Base-by-base conservation (phyloP, 1,284 basidiomycete genomes). In the Fomitopsis betulina region DNA sequence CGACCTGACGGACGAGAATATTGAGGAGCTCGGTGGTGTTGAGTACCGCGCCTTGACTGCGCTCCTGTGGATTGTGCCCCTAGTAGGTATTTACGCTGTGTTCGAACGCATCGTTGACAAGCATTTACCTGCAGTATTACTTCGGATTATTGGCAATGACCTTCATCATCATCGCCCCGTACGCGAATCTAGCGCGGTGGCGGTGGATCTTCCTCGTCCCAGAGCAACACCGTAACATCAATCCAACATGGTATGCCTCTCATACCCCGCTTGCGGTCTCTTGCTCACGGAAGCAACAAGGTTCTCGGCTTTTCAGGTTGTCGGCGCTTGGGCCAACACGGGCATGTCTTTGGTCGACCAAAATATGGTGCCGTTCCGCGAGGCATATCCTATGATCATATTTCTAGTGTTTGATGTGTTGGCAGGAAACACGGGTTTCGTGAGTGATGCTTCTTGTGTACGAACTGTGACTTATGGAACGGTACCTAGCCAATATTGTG, bases 21-120 rank as follows among this genome's bases (percentile, higher is more conserved):
- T 93, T 64, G 91, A 96, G 62, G 94, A 98, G 72, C 77, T 98
- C 5, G 95, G 95, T 8, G 96, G 96, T 6, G 91, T 97, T 15
- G 96, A 99, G 72, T 98, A 94, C 68, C 83, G 94, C n/a, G 94
- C 91, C 1, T 74, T 97, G 57, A 88, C 87, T 59, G 79, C 89
- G 3, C 72, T 96, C 43, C 75, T 93, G 17, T 93, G 89, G 73
- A 69, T 75, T 32, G 63, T 73, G 3, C 72, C 70, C 1, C 38
- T 66, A 38, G 73, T 75, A 52, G 33, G 71, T 61, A 1, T 54
- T 9, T 21, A 45, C 30, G 25, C 49, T 15, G 21, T 17, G 13
- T 8, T 10, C 33, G 19, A 15, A 17, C 13, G 10, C 21, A n/a
- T 38, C 2, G 15, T 55, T 17, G 32, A 39, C 32, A 38, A 21